Evolutionary conservation across 2,329 filamentous ascomycete species (phyloP).

Genomic region (Zymoseptoria pseudotritici): DNA sequence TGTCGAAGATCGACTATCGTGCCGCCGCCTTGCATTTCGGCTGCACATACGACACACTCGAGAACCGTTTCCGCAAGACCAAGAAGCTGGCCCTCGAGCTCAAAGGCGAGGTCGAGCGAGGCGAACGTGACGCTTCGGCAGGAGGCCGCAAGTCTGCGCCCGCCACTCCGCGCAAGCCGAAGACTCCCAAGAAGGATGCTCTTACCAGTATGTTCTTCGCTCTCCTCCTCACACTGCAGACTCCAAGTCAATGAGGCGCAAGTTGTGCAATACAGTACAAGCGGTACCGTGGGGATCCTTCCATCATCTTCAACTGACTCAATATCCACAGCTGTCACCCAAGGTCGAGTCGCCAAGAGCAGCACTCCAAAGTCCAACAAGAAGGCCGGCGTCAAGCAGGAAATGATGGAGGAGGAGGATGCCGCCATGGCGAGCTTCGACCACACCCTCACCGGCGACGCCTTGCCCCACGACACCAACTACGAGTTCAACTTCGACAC

Average conservation of each 20-base stretch:
- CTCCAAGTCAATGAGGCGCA: no score
- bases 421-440: not conserved
- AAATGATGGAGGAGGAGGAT: conserved; percentile 11
- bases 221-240: no score
- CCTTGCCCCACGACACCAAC: not conserved
- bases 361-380: conserved; percentile 14
- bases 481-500: not conserved
- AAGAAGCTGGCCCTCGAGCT: conserved; percentile 34
- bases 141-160: conserved; percentile 7
- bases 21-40: conserved; percentile 40
- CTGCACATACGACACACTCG: conserved; percentile 43
- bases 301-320: no score
- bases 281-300: no score
- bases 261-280: no score
- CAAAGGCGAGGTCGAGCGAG: conserved; percentile 21
- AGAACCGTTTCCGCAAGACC: conserved; percentile 40
- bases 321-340: conserved; percentile 22
- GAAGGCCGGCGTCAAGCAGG: conserved; percentile 22
- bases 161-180: conserved; percentile 18
- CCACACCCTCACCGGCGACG: not conserved
- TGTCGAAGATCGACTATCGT: not conserved
- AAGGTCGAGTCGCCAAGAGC: conserved; percentile 20
- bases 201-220: conserved; percentile 15
- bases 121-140: conserved; percentile 15
- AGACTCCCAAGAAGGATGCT: conserved; percentile 19